Evolutionary conservation across 31 red algal species (phyloP).

Genomic region (Bonnemaisonia californica): DNA sequence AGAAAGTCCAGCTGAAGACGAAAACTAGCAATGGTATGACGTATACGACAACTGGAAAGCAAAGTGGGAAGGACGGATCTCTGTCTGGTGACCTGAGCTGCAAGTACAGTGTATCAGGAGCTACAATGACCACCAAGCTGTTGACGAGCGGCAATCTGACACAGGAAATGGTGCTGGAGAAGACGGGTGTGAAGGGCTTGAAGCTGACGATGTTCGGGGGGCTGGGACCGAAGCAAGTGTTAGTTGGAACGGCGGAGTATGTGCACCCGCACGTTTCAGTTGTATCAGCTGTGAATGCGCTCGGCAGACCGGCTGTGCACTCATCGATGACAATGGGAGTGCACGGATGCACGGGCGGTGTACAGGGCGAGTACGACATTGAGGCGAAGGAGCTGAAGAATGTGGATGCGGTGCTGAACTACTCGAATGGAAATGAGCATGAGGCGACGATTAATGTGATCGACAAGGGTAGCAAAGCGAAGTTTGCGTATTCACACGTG

Average conservation of each 20-base stretch:
- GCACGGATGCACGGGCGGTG: conserved; percentile 69
- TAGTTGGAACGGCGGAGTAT: conserved; percentile 55
- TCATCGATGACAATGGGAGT: conserved; percentile 64
- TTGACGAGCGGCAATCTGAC: conserved; percentile 78
- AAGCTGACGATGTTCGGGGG: conserved; percentile 57
- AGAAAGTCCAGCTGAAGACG: conserved; percentile 81
- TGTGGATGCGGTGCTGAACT: conserved; percentile 57
- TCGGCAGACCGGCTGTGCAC: conserved; percentile 37
- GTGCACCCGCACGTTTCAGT: conserved; percentile 62
- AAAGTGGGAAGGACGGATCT: conserved; percentile 20
- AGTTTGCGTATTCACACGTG: conserved; percentile 79
- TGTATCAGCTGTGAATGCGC: conserved; percentile 51
- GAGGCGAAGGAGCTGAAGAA: conserved; percentile 65
- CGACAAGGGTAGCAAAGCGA: conserved; percentile 53
- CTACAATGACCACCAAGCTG: conserved; percentile 80
- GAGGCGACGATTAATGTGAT: conserved; percentile 69
- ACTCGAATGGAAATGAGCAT: conserved; percentile 67
- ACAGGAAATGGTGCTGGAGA: conserved; percentile 74
- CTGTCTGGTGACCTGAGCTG: conserved; percentile 75
- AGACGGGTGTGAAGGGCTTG: conserved; percentile 78
- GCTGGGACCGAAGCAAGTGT: conserved; percentile 35
- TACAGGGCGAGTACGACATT: conserved; percentile 62
- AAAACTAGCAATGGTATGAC: conserved; percentile 70
- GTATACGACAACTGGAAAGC: conserved; percentile 68
- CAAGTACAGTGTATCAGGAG: conserved; percentile 61